A percentile compares a stretch with the other conserved stretches of the same genome.
These are phyloP conservation scores for Eucalyptus tenuipes DNA, from an alignment of 345 rosid genomes.

Conservation along the genomic window DNA sequence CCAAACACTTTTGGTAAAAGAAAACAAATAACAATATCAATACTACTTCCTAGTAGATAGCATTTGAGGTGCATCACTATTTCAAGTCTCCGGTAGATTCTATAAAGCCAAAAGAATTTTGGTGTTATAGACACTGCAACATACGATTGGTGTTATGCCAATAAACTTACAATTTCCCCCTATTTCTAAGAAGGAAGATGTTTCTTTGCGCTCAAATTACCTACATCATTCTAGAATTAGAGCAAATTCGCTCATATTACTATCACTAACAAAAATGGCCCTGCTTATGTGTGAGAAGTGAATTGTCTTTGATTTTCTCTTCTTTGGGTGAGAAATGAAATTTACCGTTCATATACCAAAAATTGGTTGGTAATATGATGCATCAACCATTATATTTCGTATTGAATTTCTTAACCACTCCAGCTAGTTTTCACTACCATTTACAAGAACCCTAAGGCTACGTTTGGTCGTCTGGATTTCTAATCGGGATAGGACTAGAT, in stretches of 20 bases:
- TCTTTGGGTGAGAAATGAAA: not conserved
- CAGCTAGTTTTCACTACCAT: not conserved
- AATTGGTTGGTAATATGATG: not conserved
- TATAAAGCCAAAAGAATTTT: fast-evolving
- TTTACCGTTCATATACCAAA: not conserved
- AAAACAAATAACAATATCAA: too few relatives aligned
- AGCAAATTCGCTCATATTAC: not conserved
- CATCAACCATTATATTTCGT: fast-evolving
- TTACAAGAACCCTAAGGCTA: fast-evolving
- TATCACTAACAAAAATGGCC: not conserved
- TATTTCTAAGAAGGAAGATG: not conserved
- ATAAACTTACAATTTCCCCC: too few relatives aligned
- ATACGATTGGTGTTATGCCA: too few relatives aligned
- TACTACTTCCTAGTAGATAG: too few relatives aligned
- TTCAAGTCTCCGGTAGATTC: too few relatives aligned
- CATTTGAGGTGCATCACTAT: too few relatives aligned
- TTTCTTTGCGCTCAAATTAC: not conserved
- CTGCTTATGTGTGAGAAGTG: not conserved
- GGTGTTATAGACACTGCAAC: fast-evolving
- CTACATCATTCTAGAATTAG: not conserved
- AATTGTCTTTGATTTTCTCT: not conserved
- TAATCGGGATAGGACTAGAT: too few relatives aligned
- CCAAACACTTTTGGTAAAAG: not conserved
- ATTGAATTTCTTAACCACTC: not conserved
- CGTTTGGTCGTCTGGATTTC: too few relatives aligned